Evolutionary conservation across 2,329 filamentous ascomycete species (phyloP), one percentile per base, ranked within the genome.

Genomic region (Phialophora verrucosa): DNA sequence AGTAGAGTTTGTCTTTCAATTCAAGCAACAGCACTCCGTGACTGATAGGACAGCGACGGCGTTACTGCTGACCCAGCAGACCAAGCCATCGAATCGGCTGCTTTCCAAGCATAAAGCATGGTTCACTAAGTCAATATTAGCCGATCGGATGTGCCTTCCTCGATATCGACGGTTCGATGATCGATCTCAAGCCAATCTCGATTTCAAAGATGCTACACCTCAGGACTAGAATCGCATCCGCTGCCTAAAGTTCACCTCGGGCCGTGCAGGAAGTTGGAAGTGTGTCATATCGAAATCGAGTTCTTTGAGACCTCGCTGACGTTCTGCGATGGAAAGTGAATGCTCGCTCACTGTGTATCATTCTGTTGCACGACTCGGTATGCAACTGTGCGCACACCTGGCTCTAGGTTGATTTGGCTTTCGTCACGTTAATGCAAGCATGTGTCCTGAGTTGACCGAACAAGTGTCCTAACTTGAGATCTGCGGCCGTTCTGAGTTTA

Each of bases 71-170:
- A n/a, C 38, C 38, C 23, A 27, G 14, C 7, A 20, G 6, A 53
- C 49, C 6, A 17, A 20, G 20, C 6, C 49, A 31, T 31, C 55
- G 29, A 58, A 58, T 58, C 55, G 55, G 55, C 1, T 58, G 11
- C 55, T 44, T 58, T 58, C 55, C 55, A 58, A n/a, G 17, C 38
- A 44, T 44, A n/a, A 20, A 7, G 38, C 38, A n/a, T 44, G 17
- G 14, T 20, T 44, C 38, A 44, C 14, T 14, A 44, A 20, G 6
- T 44, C 17, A n/a, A n/a, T n/a, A 8, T 5, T 44, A n/a, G 38
- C 38, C 38, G 6, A n/a, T 4, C 14, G 38, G 38, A 44, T 44
- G 14, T 44, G 38, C 38, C 17, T 44, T 44, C 38, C 38, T n/a
- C 38, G 6, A n/a, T n/a, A 7, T 44, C 38, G 17, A 44, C 38